Evolutionary conservation across 1,284 basidiomycete genomes (phyloP).

Genomic region (Sphagnurus paluster): DNA sequence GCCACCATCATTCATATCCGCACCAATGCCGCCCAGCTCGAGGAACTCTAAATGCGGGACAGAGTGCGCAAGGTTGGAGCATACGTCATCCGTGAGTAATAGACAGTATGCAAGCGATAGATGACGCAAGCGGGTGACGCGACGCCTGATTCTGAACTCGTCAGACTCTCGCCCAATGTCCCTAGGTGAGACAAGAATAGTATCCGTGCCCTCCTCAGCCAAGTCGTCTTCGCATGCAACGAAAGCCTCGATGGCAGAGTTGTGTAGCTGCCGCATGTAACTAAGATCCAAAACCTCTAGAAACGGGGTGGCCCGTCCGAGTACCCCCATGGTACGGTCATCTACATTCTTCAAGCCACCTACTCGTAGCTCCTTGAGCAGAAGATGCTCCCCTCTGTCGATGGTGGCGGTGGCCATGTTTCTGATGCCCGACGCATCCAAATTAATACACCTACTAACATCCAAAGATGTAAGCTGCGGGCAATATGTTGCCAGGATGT

Average conservation of each 20-base stretch:
- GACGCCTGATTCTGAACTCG: conserved; percentile 54
- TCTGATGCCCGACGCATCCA: conserved; percentile 66
- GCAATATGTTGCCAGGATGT: conserved; percentile 60
- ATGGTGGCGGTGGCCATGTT: conserved; percentile 42
- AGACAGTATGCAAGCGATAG: conserved; percentile 77
- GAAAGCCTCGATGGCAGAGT: conserved; percentile 74
- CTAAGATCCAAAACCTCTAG: conserved; percentile 85
- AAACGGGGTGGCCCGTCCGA: conserved; percentile 67
- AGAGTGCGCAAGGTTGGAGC: conserved; percentile 69
- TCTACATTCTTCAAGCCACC: conserved; percentile 64
- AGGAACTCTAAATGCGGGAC: conserved; percentile 79
- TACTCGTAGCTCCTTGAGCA: conserved; percentile 60
- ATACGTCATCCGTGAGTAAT: conserved; percentile 72
- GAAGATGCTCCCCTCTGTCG: conserved; percentile 44
- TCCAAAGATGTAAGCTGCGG: conserved; percentile 63
- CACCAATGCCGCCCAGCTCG: conserved; percentile 79
- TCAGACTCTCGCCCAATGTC: conserved; percentile 63
- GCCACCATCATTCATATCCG: conserved; percentile 68
- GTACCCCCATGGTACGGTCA: conserved; percentile 55
- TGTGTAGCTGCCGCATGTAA: conserved; percentile 68
- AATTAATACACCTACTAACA: conserved; percentile 69
- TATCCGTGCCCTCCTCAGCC: conserved; percentile 32
- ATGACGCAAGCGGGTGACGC: conserved; percentile 75
- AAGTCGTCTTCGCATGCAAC: conserved; percentile 52
- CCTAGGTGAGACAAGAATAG: conserved; percentile 55